Percentiles rank a stretch among this genome's conserved stretches.
These are phyloP conservation scores for Globisporangium uncinulatum DNA, from an alignment of 352 stramenopile genomes.

Conservation along the genomic window DNA sequence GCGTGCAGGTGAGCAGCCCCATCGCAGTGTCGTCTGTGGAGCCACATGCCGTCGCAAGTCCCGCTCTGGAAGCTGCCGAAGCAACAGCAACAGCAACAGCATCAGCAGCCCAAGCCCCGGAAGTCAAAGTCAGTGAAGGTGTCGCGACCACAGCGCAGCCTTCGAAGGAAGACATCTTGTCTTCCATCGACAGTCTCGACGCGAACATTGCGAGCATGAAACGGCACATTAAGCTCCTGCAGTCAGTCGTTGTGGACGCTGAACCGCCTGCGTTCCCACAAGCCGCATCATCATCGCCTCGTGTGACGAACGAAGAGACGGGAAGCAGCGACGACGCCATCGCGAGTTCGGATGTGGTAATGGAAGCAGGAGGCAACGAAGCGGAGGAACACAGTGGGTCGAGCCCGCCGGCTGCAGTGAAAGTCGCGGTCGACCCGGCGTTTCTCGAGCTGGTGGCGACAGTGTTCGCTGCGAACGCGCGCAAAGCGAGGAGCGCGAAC, in stretches of 20 bases:
- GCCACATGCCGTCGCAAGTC: background rate
- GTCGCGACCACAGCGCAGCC: constrained; percentile 15
- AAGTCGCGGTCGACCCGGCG: constrained; percentile 51
- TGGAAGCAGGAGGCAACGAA: background rate
- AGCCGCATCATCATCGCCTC: no score
- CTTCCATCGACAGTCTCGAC: constrained; percentile 70
- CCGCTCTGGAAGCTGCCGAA: background rate
- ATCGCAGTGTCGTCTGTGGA: background rate
- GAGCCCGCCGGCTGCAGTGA: constrained; percentile 18
- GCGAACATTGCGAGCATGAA: constrained; percentile 63
- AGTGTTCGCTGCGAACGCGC: constrained; percentile 62
- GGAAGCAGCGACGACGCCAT: background rate
- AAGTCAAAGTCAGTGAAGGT: constrained; percentile 12
- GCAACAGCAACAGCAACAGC: background rate
- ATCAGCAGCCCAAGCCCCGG: background rate
- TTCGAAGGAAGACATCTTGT: constrained; percentile 79
- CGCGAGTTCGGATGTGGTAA: background rate
- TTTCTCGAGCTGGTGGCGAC: constrained; percentile 58
- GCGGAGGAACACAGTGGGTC: background rate
- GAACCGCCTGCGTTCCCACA: constrained; percentile 12
- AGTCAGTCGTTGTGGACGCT: constrained; percentile 32
- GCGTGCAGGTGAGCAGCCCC: background rate
- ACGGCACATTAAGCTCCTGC: constrained; percentile 58
- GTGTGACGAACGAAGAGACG: background rate
- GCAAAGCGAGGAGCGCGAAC: constrained; percentile 46